Conservation (phyloP, 1,284 basidiomycete species). For the Moniliella sp. region DNA sequence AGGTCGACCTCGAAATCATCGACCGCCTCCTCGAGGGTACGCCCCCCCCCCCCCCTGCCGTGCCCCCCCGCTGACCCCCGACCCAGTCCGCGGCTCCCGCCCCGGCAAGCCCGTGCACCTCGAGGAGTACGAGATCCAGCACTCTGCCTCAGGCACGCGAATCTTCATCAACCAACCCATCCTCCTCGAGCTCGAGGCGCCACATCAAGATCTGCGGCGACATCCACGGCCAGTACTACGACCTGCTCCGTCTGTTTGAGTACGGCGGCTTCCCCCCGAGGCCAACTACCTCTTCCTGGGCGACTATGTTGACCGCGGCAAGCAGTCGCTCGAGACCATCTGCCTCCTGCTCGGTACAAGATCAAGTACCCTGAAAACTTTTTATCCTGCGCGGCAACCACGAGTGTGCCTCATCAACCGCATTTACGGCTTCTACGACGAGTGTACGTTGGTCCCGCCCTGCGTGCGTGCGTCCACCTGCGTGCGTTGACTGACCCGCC, state of each 20-base stretch:
- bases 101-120: slow-evolving; percentile 81
- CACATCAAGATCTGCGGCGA: slow-evolving; percentile 94
- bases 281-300: slow-evolving; percentile 88
- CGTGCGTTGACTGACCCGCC: too few species aligned
- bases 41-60: background rate
- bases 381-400: slow-evolving; percentile 79
- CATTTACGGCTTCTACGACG: slow-evolving; percentile 89
- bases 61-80: too few species aligned
- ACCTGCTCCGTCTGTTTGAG: slow-evolving; percentile 74
- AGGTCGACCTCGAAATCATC: slow-evolving; percentile 32
- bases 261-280: slow-evolving; percentile 83
- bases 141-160: slow-evolving; percentile 74
- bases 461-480: background rate
- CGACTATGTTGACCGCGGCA: slow-evolving; percentile 84
- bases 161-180: slow-evolving; percentile 92
- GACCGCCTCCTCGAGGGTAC: slow-evolving; percentile 29
- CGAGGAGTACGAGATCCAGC: slow-evolving; percentile 87
- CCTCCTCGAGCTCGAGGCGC: slow-evolving; percentile 73
- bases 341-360: slow-evolving; percentile 73
- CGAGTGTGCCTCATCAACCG: slow-evolving; percentile 84
- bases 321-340: slow-evolving; percentile 80
- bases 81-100: slow-evolving; percentile 75
- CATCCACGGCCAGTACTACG: slow-evolving; percentile 86
- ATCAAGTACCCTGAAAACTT: slow-evolving; percentile 98
- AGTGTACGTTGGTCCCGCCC: slow-evolving; percentile 45